These are phyloP conservation scores for Neurospora sp. DNA, from an alignment of 495 filamentous ascomycete species.

Conservation along the genomic window DNA sequence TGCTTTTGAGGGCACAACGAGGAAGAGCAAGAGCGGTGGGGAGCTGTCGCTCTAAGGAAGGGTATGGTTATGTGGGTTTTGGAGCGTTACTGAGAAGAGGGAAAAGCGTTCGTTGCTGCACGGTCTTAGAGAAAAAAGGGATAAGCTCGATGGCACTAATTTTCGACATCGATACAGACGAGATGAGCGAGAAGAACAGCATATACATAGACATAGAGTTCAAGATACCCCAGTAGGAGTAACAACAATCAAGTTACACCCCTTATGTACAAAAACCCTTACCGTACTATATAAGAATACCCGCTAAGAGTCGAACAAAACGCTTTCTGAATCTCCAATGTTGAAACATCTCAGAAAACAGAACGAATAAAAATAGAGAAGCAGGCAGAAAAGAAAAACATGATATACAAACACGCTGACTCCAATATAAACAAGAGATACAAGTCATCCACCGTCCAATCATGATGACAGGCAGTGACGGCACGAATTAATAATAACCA, in stretches of 20 bases:
- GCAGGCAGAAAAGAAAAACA: neutral
- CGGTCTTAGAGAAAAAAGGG: neutral
- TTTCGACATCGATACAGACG: neutral
- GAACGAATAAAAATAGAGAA: neutral
- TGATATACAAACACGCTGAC: neutral
- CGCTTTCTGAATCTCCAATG: neutral
- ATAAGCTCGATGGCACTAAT: neutral
- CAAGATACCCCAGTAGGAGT: neutral
- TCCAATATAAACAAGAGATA: neutral
- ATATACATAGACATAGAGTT: neutral
- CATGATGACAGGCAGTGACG: neutral
- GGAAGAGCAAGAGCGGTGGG: constrained; percentile 2
- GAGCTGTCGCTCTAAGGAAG: neutral
- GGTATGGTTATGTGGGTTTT: neutral
- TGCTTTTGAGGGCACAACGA: constrained; percentile 38
- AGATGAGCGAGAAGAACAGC: neutral
- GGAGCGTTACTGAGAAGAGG: neutral
- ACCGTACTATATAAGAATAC: neutral
- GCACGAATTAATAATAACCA: neutral
- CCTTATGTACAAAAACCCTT: neutral
- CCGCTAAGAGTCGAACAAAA: neutral
- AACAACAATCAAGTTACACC: neutral
- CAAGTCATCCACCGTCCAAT: neutral
- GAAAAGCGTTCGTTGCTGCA: neutral
- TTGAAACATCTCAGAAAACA: neutral